Evolutionary conservation across 2,329 filamentous ascomycete genomes (phyloP).

Genomic region (Raffaelea albimanens): DNA sequence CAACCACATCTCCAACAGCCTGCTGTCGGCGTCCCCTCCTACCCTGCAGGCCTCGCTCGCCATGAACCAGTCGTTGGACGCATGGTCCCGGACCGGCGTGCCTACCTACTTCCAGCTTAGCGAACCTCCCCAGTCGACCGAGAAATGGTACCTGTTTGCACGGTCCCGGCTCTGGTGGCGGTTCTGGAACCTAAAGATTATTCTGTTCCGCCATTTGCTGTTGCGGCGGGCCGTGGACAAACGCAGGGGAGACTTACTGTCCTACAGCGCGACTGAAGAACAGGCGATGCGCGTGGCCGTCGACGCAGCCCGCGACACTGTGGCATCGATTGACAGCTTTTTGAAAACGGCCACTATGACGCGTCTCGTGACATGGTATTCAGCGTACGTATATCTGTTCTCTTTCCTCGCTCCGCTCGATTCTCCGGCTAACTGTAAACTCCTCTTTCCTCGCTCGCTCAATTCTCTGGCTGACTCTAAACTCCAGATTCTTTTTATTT

Average conservation of each 20-base stretch:
- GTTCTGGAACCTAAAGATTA: slow-evolving; percentile 8
- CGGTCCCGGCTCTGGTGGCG: slow-evolving; percentile 3
- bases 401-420: not conserved
- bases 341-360: not conserved
- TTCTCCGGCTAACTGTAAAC: not conserved
- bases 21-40: slow-evolving; percentile 1
- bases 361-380: slow-evolving; percentile 2
- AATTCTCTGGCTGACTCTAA: not conserved
- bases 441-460: slow-evolving; percentile 3
- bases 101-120: slow-evolving; percentile 1
- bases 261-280: not conserved
- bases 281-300: slow-evolving; percentile 2
- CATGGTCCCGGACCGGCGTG: not conserved
- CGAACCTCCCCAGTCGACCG: not conserved
- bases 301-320: not conserved
- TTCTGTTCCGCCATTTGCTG: slow-evolving; percentile 5
- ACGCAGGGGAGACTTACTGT: not conserved
- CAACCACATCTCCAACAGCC: slow-evolving; percentile 4
- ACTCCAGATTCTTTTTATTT: slow-evolving; percentile 3
- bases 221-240: slow-evolving; percentile 1
- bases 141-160: slow-evolving; percentile 3
- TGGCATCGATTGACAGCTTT: slow-evolving; percentile 1
- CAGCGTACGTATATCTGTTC: not conserved
- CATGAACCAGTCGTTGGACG: slow-evolving; percentile 3
- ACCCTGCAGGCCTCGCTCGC: not conserved